Conservation (phyloP, 495 filamentous ascomycete species). For the Paragyromitra xinjiangensis region DNA sequence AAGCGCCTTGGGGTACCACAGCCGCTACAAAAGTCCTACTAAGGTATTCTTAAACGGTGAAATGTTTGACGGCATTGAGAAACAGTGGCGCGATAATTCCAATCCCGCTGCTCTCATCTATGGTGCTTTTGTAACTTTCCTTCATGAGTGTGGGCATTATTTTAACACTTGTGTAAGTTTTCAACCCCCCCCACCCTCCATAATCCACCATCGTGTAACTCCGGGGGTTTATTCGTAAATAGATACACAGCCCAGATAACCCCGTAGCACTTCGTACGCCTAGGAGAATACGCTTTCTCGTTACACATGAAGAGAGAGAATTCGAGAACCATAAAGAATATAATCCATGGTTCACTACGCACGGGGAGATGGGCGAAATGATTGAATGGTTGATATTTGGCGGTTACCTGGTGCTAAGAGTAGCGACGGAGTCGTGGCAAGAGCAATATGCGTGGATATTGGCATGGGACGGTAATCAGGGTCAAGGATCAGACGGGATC, state of each 20-base stretch:
- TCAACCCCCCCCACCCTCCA: not conserved
- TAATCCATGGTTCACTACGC: not conserved
- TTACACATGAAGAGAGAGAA: not conserved
- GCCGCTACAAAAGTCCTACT: not conserved
- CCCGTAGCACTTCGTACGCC: not conserved
- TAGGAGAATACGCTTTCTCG: slow-evolving; percentile 11
- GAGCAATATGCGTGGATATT: not conserved
- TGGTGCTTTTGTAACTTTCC: not conserved
- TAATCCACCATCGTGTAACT: not conserved
- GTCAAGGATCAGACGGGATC: not conserved
- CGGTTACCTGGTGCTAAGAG: not conserved
- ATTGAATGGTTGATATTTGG: slow-evolving; percentile 34
- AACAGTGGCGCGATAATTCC: not conserved
- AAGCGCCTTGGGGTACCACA: not conserved
- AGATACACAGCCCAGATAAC: not conserved
- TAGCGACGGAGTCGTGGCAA: no score
- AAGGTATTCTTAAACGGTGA: not conserved
- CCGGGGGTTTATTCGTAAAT: not conserved
- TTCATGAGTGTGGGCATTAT: slow-evolving; percentile 29
- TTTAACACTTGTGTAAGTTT: slow-evolving; percentile 8
- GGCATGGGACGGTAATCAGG: not conserved
- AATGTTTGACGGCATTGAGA: slow-evolving; percentile 11
- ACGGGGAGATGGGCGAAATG: slow-evolving; percentile 26
- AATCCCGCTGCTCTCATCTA: not conserved
- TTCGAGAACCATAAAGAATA: not conserved